phyloP scores from a whole-genome alignment of 2,329 filamentous ascomycete species.

The Colletotrichum neosansevieriae region DNA sequence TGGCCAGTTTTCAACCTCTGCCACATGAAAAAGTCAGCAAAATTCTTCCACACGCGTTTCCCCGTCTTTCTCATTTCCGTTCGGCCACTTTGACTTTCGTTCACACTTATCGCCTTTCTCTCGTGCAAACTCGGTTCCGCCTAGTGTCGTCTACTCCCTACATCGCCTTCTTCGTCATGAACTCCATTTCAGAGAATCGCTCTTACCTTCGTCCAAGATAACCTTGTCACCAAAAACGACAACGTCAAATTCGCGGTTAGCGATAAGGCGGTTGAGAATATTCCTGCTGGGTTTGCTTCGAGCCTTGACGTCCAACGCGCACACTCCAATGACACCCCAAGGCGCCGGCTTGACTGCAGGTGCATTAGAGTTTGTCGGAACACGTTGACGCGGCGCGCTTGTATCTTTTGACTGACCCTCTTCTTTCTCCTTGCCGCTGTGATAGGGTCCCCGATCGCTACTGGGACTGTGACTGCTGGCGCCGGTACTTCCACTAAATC shows the following conservation, averaged over 20 bases:
- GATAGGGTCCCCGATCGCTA: slow-evolving; percentile 71
- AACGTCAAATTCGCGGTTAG: slow-evolving; percentile 93
- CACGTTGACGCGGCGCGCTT: slow-evolving; percentile 37
- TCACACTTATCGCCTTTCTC: no score
- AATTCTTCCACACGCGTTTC: neutral
- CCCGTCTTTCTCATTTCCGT: neutral
- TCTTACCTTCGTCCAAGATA: slow-evolving; percentile 87
- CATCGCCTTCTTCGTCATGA: neutral
- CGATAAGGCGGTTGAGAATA: slow-evolving; percentile 91
- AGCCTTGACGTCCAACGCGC: slow-evolving; percentile 94
- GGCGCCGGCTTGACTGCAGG: slow-evolving; percentile 66
- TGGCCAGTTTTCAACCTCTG: slow-evolving; percentile 93
- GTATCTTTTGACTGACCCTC: slow-evolving; percentile 54
- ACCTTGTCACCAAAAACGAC: slow-evolving; percentile 99
- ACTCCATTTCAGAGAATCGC: neutral
- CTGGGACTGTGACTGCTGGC: slow-evolving; percentile 85
- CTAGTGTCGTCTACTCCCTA: neutral
- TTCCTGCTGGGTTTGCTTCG: slow-evolving; percentile 97
- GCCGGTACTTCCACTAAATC: slow-evolving; percentile 85
- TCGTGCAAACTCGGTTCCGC: neutral
- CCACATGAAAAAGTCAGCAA: slow-evolving; percentile 13
- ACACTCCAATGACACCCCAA: slow-evolving; percentile 85
- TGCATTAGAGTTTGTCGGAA: slow-evolving; percentile 46
- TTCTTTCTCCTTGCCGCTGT: slow-evolving; percentile 65
- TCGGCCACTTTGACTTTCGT: neutral